Evolutionary conservation across 2,329 filamentous ascomycete species (phyloP).

Genomic region (Penicillium sp.): DNA sequence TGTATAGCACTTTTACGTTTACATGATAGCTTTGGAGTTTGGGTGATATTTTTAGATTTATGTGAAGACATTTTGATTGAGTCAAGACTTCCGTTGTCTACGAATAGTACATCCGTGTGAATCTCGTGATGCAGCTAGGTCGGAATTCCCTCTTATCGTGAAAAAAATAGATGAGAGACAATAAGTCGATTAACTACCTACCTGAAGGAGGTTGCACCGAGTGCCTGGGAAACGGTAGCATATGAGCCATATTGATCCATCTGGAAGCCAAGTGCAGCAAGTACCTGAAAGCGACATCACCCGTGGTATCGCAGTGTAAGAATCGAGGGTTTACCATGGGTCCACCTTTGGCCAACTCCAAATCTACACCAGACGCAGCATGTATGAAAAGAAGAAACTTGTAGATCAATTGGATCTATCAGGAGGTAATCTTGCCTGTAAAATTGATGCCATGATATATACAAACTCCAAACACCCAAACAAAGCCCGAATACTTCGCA

Average conservation of each 20-base stretch:
- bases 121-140: no score
- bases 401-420: not conserved
- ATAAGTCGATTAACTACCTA: no score
- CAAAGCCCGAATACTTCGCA: not conserved
- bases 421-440: not conserved
- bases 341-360: not conserved
- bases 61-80: not conserved
- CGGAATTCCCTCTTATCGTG: no score
- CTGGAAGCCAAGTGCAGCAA: no score
- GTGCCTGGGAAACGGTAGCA: no score
- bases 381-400: not conserved
- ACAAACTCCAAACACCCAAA: not conserved
- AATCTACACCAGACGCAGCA: not conserved
- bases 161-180: no score
- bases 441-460: not conserved
- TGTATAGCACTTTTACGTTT: not conserved
- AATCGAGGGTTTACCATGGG: no score
- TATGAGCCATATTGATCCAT: no score
- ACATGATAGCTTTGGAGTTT: slow-evolving; percentile 6
- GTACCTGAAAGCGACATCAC: no score
- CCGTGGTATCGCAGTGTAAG: no score
- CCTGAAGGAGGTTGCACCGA: no score
- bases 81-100: not conserved
- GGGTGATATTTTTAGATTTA: not conserved
- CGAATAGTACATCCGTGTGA: not conserved